Evolutionary conservation across 2,329 filamentous ascomycete genomes (phyloP), one percentile per base, ranked within the genome.

Genomic region (Penicillium sp.): DNA sequence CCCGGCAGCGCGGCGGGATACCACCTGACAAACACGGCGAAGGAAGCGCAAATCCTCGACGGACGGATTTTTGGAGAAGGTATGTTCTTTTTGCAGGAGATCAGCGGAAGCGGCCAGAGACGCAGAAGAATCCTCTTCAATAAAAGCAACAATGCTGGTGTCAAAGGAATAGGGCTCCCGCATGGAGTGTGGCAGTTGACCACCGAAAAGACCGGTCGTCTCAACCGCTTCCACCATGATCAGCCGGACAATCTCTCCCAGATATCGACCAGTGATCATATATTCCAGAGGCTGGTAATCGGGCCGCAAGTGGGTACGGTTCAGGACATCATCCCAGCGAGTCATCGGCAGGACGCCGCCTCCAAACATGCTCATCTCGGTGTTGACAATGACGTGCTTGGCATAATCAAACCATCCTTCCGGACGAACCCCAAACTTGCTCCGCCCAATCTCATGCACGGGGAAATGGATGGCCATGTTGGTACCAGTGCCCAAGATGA

Each of bases 281-380:
- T 80, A 77, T 52, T 82, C 79, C 41, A 82, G 68, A 1, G 79
- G 79, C 49, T 82, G 79, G 48, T 80, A 82, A 58, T 80, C 75
- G 0, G 78, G 78, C 7, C 71, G 64, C 11, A 71, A 52, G 50
- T 82, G 78, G 4, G 67, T 69, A 17, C 63, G 58, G 56, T 81
- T 81, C 32, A 82, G 64, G 18, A 69, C 52, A 6, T 80, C 74
- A 47, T 82, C 79, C 77, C 77, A 82, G 10, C 72, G 66, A 4
- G 77, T 79, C 48, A 69, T 71, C 1, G 76, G 75, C 25, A 80
- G 66, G 17, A 79, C 68, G 14, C 71, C 65, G 20, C 64, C 63
- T 41, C 76, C 79, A 46, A 80, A 80, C 77, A 82, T 80, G 64
- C 77, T 80, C 50, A 80, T 65, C 54, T 82, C 79, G 6, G 74